These are phyloP conservation scores for Colletotrichum karsti DNA, from an alignment of 2,329 filamentous ascomycete genomes.

Conservation along the genomic window DNA sequence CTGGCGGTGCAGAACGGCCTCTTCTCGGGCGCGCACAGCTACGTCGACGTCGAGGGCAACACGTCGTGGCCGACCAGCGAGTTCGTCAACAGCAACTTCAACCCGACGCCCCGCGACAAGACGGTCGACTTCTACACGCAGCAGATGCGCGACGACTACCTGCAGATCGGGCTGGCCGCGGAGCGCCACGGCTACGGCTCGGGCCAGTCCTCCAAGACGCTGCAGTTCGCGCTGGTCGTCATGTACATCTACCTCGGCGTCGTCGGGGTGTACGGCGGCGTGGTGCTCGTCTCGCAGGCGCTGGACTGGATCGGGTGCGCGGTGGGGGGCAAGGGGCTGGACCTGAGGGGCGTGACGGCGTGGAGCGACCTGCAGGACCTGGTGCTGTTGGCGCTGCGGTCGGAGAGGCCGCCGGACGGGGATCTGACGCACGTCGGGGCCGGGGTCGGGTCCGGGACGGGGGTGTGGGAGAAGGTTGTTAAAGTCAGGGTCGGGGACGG, in stretches of 20 bases:
- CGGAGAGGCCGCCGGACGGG: background rate
- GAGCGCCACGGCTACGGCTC: slow-evolving; percentile 10
- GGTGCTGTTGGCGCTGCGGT: background rate
- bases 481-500: background rate
- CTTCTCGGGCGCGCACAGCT: background rate
- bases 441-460: background rate
- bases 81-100: background rate
- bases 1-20: slow-evolving; percentile 4
- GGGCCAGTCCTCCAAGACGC: background rate
- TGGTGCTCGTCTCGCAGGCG: background rate
- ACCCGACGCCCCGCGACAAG: background rate
- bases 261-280: background rate
- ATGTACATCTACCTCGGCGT: slow-evolving; percentile 16
- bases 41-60: background rate
- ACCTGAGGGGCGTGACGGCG: background rate
- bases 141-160: background rate
- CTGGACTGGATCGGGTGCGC: background rate
- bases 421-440: background rate
- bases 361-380: slow-evolving; percentile 6
- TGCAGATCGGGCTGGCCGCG: background rate
- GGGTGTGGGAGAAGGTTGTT: slow-evolving; percentile 1
- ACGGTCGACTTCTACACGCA: background rate
- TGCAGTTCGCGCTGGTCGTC: slow-evolving; percentile 8
- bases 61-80: background rate
- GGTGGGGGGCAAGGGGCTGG: background rate